phyloP scores from a whole-genome alignment of 768 basidiomycete species.

The Amylocystis lapponica region DNA sequence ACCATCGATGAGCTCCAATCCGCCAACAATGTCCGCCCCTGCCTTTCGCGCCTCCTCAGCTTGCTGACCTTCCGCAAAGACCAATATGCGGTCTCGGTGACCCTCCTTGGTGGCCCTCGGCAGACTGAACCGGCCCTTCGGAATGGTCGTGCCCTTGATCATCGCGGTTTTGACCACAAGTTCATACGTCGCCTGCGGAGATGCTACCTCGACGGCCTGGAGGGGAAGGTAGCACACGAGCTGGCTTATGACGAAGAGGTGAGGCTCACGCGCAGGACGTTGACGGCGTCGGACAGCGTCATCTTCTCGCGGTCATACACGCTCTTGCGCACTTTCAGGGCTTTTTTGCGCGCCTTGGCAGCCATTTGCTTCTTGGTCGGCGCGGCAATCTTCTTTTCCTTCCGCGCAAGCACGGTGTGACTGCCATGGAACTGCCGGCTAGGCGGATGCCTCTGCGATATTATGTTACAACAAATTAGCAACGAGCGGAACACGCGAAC shows the following conservation, averaged over 20 bases:
- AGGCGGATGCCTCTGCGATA: constrained; percentile 9
- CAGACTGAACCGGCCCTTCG: constrained; percentile 84
- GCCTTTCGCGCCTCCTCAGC: constrained; percentile 81
- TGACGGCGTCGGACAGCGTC: constrained; percentile 57
- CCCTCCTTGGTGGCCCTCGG: constrained; percentile 75
- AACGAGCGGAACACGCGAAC: too few species aligned
- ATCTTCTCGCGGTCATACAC: constrained; percentile 64
- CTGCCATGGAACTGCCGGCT: constrained; percentile 50
- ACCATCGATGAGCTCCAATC: constrained; percentile 81
- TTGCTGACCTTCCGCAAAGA: constrained; percentile 83
- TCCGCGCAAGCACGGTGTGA: constrained; percentile 39
- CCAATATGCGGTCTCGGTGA: constrained; percentile 73
- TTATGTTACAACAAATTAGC: too few species aligned
- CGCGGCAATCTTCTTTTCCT: constrained; percentile 49
- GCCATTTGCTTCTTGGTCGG: constrained; percentile 69
- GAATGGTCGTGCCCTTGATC: constrained; percentile 73
- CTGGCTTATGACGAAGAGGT: constrained; percentile 3
- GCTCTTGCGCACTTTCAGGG: constrained; percentile 45
- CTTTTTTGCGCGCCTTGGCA: constrained; percentile 56
- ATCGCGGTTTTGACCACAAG: constrained; percentile 76
- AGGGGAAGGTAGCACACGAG: neutral
- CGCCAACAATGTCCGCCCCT: constrained; percentile 90
- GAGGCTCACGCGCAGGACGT: constrained; percentile 58
- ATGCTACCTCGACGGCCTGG: constrained; percentile 81
- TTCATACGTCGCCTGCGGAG: constrained; percentile 72